Conservation (phyloP, 257 asterid species). For the Leonotis leonurus region DNA sequence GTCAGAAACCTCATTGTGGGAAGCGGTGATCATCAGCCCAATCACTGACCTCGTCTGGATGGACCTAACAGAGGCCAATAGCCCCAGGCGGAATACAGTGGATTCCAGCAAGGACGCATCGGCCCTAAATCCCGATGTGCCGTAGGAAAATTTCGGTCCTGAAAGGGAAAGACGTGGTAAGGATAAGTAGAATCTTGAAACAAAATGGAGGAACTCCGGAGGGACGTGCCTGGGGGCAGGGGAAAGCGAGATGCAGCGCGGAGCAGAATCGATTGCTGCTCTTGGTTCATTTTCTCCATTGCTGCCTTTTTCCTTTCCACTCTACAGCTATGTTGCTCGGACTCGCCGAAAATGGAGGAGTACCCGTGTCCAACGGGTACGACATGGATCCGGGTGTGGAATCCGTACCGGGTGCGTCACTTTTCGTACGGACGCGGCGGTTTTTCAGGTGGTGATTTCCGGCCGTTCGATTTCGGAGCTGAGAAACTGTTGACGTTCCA, state of each 20-base stretch:
- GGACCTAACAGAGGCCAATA: constrained; percentile 82
- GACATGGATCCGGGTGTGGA: too few relatives aligned
- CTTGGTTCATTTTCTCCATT: constrained; percentile 32
- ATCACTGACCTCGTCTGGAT: constrained; percentile 53
- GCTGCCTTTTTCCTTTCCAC: not conserved
- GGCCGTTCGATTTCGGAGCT: too few relatives aligned
- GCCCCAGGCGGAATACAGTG: constrained; percentile 73
- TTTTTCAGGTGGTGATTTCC: too few relatives aligned
- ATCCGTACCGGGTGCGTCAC: too few relatives aligned
- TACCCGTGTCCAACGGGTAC: too few relatives aligned
- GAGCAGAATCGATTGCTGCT: constrained; percentile 49
- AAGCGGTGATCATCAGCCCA: constrained; percentile 93
- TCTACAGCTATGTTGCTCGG: too few relatives aligned
- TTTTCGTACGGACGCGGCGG: too few relatives aligned
- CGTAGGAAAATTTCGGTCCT: constrained; percentile 71
- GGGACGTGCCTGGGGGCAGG: constrained; percentile 45
- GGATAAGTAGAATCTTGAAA: not conserved
- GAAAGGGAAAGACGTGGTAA: not conserved
- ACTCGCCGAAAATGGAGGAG: too few relatives aligned
- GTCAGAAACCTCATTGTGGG: constrained; percentile 71
- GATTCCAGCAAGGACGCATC: constrained; percentile 66
- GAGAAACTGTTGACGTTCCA: too few relatives aligned
- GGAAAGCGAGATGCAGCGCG: constrained; percentile 38
- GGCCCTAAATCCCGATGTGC: constrained; percentile 91
- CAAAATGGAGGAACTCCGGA: not conserved